Evolutionary conservation across 2,329 filamentous ascomycete species (phyloP).

Genomic region (Gaeumannomyces tritici): DNA sequence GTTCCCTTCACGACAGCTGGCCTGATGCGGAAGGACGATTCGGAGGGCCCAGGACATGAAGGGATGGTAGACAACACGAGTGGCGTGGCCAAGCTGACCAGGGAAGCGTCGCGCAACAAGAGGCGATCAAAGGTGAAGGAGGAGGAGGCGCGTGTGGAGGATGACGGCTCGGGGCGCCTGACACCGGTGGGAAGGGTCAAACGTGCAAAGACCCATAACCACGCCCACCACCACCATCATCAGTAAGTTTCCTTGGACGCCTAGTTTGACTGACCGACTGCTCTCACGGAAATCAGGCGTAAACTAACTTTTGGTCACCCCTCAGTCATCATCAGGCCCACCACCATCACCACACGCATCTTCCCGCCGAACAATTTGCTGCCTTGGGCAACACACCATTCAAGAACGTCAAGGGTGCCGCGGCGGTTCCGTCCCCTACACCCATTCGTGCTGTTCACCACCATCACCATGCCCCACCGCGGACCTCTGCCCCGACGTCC

Average conservation of each 20-base stretch:
- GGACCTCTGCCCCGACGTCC: constrained; percentile 13
- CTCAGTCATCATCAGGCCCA: constrained; percentile 43
- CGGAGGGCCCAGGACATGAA: constrained; percentile 33
- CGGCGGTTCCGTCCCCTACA: constrained; percentile 34
- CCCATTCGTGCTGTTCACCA: constrained; percentile 26
- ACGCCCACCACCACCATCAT: constrained; percentile 50
- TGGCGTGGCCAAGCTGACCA: constrained; percentile 13
- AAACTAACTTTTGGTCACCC: constrained; percentile 2
- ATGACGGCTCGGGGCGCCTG: constrained; percentile 52
- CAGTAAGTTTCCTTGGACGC: constrained; percentile 34
- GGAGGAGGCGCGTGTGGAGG: constrained; percentile 58
- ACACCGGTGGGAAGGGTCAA: constrained; percentile 54
- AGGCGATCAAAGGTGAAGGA: constrained; percentile 63
- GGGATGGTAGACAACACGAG: constrained; percentile 30
- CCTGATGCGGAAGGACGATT: constrained; percentile 42
- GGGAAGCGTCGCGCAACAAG: constrained; percentile 39
- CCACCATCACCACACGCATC: constrained; percentile 40
- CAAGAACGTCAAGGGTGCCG: constrained; percentile 38
- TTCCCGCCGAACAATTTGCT: constrained; percentile 29
- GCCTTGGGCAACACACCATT: constrained; percentile 31
- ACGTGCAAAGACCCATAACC: constrained; percentile 54
- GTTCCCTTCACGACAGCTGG: constrained; percentile 36
- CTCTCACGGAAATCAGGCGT: not conserved
- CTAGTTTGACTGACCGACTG: not conserved
- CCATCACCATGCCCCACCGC: constrained; percentile 37